These are phyloP conservation scores for Hansenula sp. DNA, from an alignment of 1,139 yeast genomes.

Conservation along the genomic window DNA sequence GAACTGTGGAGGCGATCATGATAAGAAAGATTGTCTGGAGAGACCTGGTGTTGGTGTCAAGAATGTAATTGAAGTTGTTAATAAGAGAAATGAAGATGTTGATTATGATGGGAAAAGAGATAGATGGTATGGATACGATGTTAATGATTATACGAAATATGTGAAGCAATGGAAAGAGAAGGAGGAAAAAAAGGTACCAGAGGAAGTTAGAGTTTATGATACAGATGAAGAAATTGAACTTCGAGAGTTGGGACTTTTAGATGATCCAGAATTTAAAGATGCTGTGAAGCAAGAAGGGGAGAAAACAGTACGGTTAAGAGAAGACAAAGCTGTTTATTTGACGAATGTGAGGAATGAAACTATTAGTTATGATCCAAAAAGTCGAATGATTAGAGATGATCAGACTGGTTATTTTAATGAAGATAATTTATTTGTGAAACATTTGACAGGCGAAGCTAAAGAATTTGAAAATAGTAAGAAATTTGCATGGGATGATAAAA, in stretches of 20 bases:
- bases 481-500: slow-evolving; percentile 46
- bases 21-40: slow-evolving; percentile 45
- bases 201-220: slow-evolving; percentile 18
- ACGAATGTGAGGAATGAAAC: slow-evolving; percentile 25
- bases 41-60: slow-evolving; percentile 33
- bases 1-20: slow-evolving; percentile 51
- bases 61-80: neutral
- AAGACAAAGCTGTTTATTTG: slow-evolving; percentile 36
- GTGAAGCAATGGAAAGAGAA: slow-evolving; percentile 36
- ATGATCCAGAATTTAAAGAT: slow-evolving; percentile 5
- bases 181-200: slow-evolving; percentile 23
- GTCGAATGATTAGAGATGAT: slow-evolving; percentile 44
- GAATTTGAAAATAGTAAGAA: slow-evolving; percentile 43
- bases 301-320: slow-evolving; percentile 30
- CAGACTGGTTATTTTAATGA: slow-evolving; percentile 46
- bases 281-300: slow-evolving; percentile 16
- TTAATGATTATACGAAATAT: slow-evolving; percentile 51
- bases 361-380: slow-evolving; percentile 50
- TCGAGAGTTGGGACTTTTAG: slow-evolving; percentile 41
- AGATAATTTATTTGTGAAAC: slow-evolving; percentile 48
- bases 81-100: slow-evolving; percentile 33
- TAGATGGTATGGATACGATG: slow-evolving; percentile 73
- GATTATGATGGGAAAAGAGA: slow-evolving; percentile 70
- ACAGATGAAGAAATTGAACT: slow-evolving; percentile 33
- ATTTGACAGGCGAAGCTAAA: slow-evolving; percentile 46